These are phyloP conservation scores for Tulasnella sp. DNA, from an alignment of 768 basidiomycete genomes.

Conservation along the genomic window DNA sequence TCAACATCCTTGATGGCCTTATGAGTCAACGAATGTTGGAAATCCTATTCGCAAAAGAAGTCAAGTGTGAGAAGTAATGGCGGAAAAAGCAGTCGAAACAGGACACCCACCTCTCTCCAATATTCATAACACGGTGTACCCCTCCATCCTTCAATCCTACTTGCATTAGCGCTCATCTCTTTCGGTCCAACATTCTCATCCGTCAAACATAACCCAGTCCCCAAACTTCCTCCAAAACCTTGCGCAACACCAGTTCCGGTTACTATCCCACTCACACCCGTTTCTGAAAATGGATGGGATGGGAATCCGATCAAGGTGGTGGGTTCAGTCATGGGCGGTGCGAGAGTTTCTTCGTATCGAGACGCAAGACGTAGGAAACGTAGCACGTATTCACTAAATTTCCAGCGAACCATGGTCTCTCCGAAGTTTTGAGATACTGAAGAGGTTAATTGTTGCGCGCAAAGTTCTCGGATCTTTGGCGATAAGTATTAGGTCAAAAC, in stretches of 20 bases:
- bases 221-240: conserved; percentile 40
- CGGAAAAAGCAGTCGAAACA: conserved; percentile 4
- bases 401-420: conserved; percentile 71
- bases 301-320: conserved; percentile 65
- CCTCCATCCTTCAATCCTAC: conserved; percentile 89
- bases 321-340: conserved; percentile 41
- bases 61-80: conserved; percentile 15
- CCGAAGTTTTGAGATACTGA: conserved; percentile 90
- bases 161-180: conserved; percentile 64
- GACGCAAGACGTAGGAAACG: conserved; percentile 85
- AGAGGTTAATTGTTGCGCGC: conserved; percentile 48
- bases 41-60: conserved; percentile 61
- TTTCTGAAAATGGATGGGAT: conserved; percentile 34
- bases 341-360: conserved; percentile 69
- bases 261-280: conserved; percentile 13
- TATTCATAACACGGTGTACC: conserved; percentile 68
- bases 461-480: background rate
- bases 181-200: conserved; percentile 53
- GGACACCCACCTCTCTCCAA: conserved; percentile 44
- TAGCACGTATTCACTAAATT: conserved; percentile 78
- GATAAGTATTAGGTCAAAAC: background rate
- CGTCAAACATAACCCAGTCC: conserved; percentile 66
- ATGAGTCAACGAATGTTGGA: conserved; percentile 38
- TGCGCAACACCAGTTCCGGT: conserved; percentile 28
- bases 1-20: conserved; percentile 71